phyloP scores from a whole-genome alignment of 257 asterid genomes.

The Gentiana dahurica region DNA sequence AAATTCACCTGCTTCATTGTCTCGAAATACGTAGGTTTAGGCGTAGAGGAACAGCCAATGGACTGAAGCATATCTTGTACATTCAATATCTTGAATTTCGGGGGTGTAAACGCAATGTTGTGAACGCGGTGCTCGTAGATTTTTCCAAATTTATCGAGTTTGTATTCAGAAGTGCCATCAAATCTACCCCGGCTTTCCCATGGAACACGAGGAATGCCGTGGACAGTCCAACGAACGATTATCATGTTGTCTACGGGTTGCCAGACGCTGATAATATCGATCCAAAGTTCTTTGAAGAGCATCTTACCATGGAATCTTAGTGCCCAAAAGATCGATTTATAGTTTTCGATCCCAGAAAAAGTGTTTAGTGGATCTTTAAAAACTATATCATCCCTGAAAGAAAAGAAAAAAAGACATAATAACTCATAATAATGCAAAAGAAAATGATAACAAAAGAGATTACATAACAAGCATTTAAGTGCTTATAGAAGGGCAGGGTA shows the following conservation, averaged over 20 bases:
- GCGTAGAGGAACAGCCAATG: conserved; percentile 70
- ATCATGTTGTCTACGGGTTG: conserved; percentile 84
- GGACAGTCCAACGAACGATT: conserved; percentile 92
- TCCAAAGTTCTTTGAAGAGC: conserved; percentile 70
- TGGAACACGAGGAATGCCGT: conserved; percentile 80
- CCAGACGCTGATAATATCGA: conserved; percentile 91
- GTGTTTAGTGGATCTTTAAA: conserved; percentile 84
- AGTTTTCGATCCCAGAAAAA: conserved; percentile 69
- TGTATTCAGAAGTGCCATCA: conserved; percentile 96
- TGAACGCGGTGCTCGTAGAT: conserved; percentile 92
- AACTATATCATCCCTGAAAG: conserved; percentile 69
- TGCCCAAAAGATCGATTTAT: conserved; percentile 82
- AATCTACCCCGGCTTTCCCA: conserved; percentile 94
- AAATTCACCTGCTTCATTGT: conserved; percentile 23
- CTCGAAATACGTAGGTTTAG: conserved; percentile 84
- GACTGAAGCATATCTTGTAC: conserved; percentile 66
- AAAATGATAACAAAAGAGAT: background rate
- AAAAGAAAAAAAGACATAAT: conserved; percentile 5
- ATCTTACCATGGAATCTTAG: conserved; percentile 71
- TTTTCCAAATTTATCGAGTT: conserved; percentile 89
- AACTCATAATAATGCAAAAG: conserved; percentile 5
- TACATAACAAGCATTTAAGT: background rate
- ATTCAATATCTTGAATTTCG: conserved; percentile 48
- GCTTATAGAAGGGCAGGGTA: too few relatives aligned
- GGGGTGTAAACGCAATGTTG: conserved; percentile 80